Evolutionary conservation across 2,329 filamentous ascomycete species (phyloP).

Genomic region (Fusarium pininemorale): DNA sequence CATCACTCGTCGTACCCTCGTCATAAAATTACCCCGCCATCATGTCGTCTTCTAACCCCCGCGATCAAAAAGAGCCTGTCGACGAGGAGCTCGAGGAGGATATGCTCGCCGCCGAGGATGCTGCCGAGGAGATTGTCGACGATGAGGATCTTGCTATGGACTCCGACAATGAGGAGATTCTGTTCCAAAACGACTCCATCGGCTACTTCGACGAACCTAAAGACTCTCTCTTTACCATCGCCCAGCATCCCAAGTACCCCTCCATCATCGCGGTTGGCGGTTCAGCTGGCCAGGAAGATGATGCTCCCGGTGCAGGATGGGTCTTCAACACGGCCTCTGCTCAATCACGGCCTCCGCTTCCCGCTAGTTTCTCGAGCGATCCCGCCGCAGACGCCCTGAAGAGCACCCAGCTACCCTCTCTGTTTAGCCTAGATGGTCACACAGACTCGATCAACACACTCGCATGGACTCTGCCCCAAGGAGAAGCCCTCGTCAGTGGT

Average conservation of each 20-base stretch:
- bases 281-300: conserved; percentile 66
- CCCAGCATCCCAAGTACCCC: conserved; percentile 84
- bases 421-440: conserved; percentile 88
- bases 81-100: conserved; percentile 50
- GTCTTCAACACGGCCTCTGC: conserved; percentile 80
- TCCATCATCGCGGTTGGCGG: conserved; percentile 88
- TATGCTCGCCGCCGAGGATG: conserved; percentile 65
- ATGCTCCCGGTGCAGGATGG: conserved; percentile 80
- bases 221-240: conserved; percentile 94
- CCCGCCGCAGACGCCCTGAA: conserved; percentile 59
- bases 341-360: conserved; percentile 73
- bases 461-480: conserved; percentile 82
- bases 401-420: conserved; percentile 67
- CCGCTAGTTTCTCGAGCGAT: conserved; percentile 76
- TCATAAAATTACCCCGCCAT: conserved; percentile 39
- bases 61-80: conserved; percentile 35
- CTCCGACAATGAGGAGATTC: conserved; percentile 78
- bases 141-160: conserved; percentile 85
- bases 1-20: neutral
- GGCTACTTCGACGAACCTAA: conserved; percentile 92
- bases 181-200: conserved; percentile 88
- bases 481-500: conserved; percentile 85
- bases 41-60: conserved; percentile 46
- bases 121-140: conserved; percentile 77
- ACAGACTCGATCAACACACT: conserved; percentile 90